Conservation (phyloP, 371 early-diverging fungal genomes). For the Rhizomucor miehei region DNA sequence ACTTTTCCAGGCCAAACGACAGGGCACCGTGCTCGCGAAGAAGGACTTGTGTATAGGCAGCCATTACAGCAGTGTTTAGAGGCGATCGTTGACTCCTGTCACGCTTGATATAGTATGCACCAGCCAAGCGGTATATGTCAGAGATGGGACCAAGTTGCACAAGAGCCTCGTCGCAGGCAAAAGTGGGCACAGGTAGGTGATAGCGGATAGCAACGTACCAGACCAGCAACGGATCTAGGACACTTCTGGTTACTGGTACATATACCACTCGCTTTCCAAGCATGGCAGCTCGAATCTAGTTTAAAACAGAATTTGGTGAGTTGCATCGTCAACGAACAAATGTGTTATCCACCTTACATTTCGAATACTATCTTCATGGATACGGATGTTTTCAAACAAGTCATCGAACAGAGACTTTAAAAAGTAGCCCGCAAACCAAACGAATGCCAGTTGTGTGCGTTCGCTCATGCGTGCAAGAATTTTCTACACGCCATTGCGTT, state of each 20-base stretch:
- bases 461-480: conserved; percentile 49
- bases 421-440: conserved; percentile 46
- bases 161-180: conserved; percentile 46
- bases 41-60: conserved; percentile 46
- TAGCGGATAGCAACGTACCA: conserved; percentile 52
- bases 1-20: conserved; percentile 32
- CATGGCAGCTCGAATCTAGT: conserved; percentile 29
- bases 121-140: conserved; percentile 44
- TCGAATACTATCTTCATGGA: conserved; percentile 36
- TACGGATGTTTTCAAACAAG: conserved; percentile 46
- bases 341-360: no score
- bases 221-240: conserved; percentile 40
- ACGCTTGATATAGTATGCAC: conserved; percentile 44
- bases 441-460: conserved; percentile 45
- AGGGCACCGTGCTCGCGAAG: conserved; percentile 47
- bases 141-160: conserved; percentile 43
- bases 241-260: conserved; percentile 40
- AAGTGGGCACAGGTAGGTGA: conserved; percentile 45
- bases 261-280: conserved; percentile 47
- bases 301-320: not conserved
- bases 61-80: conserved; percentile 43
- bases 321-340: no score
- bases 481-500: conserved; percentile 14
- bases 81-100: conserved; percentile 41
- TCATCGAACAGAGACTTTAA: conserved; percentile 36